Conservation (phyloP, 2,329 filamentous ascomycete species). For the Epichloe coenophiala region DNA sequence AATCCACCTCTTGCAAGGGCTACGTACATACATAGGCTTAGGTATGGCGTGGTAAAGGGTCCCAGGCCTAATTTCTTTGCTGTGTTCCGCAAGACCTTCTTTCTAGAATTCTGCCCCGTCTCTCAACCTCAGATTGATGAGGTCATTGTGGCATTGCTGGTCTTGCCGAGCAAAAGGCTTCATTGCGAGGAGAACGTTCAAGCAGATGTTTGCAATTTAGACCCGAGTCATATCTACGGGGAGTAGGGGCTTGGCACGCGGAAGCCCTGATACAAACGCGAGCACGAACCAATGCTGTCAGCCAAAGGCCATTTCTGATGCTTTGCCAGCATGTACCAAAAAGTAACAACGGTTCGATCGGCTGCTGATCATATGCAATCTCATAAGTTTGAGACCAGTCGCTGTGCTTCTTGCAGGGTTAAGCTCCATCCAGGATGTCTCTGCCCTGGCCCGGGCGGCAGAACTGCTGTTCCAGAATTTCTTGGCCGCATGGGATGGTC, state of each 20-base stretch:
- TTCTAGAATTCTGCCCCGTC: neutral
- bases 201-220: neutral
- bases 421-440: neutral
- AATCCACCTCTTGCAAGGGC: neutral
- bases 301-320: neutral
- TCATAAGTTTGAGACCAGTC: neutral
- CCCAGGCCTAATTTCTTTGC: neutral
- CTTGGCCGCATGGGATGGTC: no score
- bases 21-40: neutral
- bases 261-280: neutral
- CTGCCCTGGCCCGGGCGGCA: no score
- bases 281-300: neutral
- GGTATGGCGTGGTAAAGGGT: no score
- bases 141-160: no score
- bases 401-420: neutral
- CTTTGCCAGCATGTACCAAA: neutral
- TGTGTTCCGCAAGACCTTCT: no score
- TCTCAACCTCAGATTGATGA: neutral
- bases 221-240: neutral
- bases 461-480: no score
- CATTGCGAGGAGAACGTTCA: neutral
- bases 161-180: no score
- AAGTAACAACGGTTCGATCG: slow-evolving; percentile 2
- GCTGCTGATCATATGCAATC: neutral
- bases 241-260: neutral